These are phyloP conservation scores for Torulaspora franciscae DNA, from an alignment of 805 yeast genomes.

Conservation along the genomic window DNA sequence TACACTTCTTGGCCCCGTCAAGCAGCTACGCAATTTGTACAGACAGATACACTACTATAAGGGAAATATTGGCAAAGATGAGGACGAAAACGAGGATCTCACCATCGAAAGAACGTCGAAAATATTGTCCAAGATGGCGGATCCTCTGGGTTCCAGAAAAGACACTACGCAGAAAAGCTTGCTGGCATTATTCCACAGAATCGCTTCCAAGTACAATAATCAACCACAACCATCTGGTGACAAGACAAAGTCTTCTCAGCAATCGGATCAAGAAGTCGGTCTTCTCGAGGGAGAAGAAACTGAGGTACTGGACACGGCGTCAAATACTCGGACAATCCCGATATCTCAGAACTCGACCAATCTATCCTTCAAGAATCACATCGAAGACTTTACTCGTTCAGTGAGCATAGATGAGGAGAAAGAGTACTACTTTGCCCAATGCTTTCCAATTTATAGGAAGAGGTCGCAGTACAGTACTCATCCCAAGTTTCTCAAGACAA, in stretches of 20 bases:
- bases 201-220: constrained; percentile 24
- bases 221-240: neutral
- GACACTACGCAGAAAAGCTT: constrained; percentile 25
- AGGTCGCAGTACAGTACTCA: constrained; percentile 51
- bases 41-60: constrained; percentile 20
- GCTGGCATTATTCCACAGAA: constrained; percentile 34
- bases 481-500: constrained; percentile 44
- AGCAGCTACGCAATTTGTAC: constrained; percentile 33
- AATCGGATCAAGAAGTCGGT: neutral
- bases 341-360: constrained; percentile 13
- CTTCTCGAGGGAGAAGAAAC: constrained; percentile 1
- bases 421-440: constrained; percentile 66
- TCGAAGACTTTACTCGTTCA: constrained; percentile 17
- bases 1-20: constrained; percentile 32
- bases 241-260: neutral
- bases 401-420: constrained; percentile 43
- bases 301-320: constrained; percentile 20
- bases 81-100: neutral
- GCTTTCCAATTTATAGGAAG: constrained; percentile 77
- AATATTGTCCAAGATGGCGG: neutral
- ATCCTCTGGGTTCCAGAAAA: neutral
- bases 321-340: constrained; percentile 27
- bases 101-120: neutral
- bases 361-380: constrained; percentile 7
- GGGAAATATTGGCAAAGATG: neutral